These are phyloP conservation scores for Penstemon eatonii DNA, from an alignment of 257 asterid species.

Conservation along the genomic window DNA sequence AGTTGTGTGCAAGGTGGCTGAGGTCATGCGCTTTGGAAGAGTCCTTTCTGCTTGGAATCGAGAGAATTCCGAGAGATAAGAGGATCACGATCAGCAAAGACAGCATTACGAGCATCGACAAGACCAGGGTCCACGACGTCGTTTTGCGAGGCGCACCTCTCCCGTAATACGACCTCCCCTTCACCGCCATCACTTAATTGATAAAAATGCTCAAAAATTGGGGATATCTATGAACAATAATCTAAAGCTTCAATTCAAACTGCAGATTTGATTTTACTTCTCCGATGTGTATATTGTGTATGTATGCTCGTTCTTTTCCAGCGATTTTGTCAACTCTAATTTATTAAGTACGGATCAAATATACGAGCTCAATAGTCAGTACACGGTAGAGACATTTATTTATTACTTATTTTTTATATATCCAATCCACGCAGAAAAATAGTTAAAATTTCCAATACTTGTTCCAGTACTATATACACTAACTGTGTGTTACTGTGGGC, in stretches of 20 bases:
- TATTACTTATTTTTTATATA: no score
- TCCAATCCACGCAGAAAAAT: no score
- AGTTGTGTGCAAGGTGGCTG: slow-evolving; percentile 57
- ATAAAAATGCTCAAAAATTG: neutral
- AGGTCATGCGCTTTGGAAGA: slow-evolving; percentile 68
- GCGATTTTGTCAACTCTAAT: no score
- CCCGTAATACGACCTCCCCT: slow-evolving; percentile 18
- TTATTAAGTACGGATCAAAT: no score
- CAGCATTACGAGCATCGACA: slow-evolving; percentile 13
- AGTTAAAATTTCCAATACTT: no score
- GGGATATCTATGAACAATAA: neutral
- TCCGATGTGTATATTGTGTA: no score
- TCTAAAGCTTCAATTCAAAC: neutral
- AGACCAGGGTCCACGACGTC: slow-evolving; percentile 3
- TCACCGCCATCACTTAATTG: neutral
- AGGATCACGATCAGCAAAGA: slow-evolving; percentile 11
- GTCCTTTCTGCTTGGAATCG: slow-evolving; percentile 54
- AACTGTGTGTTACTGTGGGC: no score
- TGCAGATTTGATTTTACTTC: neutral
- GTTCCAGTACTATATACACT: no score
- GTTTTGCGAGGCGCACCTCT: slow-evolving; percentile 4
- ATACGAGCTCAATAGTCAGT: no score
- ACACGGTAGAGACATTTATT: no score
- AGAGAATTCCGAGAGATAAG: slow-evolving; percentile 18
- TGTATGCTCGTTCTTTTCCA: no score